Evolutionary conservation across 2,329 filamentous ascomycete genomes (phyloP), one percentile per base, ranked within the genome.

Genomic region (Lachnellula cervina): DNA sequence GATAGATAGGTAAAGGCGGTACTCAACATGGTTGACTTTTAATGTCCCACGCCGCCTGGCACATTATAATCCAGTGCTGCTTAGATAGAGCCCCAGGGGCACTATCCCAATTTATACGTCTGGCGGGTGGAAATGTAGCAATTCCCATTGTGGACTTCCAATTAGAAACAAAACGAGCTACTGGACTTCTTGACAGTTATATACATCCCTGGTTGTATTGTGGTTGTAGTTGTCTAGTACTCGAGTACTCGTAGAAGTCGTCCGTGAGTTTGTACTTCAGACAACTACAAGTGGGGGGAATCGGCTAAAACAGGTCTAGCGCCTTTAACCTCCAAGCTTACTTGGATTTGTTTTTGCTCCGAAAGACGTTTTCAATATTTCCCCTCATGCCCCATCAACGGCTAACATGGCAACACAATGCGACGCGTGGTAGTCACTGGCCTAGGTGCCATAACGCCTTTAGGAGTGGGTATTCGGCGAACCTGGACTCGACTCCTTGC

Each of bases 401-500:
- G 14, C 21, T 56, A 54, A 49, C 21, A 68, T 67, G 66, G 62
- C 63, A 37, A 50, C 51, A 66, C 51, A 58, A 71, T 71, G 69
- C 80, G 84, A 69, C 84, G 89, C 65, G 89, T 94, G 65, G 90
- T 93, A 66, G 86, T 94, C 69, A 94, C 90, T 52, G 89, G 90
- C 68, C 77, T 94, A 49, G 89, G 90, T 59, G 88, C 88, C 69
- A 81, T 94, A 65, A 90, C 89, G 63, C 92, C 92, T 56, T 77
- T 97, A 25, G 92, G 89, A 59, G 84, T 95, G 56, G 90, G 91
- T 59, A 79, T 88, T 60, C 83, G 82, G 62, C 83, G 77, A 54
- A 89, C 89, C 58, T 99, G 94, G 94, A 80, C 76, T 58, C 86
- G 89, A 52, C 82, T 99, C 43, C 72, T 97, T 32, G 84, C 88